Percentiles rank a stretch among this genome's conserved stretches.
Evolutionary conservation across 345 rosid species (phyloP).

Genomic region (Hevea brasiliensis): DNA sequence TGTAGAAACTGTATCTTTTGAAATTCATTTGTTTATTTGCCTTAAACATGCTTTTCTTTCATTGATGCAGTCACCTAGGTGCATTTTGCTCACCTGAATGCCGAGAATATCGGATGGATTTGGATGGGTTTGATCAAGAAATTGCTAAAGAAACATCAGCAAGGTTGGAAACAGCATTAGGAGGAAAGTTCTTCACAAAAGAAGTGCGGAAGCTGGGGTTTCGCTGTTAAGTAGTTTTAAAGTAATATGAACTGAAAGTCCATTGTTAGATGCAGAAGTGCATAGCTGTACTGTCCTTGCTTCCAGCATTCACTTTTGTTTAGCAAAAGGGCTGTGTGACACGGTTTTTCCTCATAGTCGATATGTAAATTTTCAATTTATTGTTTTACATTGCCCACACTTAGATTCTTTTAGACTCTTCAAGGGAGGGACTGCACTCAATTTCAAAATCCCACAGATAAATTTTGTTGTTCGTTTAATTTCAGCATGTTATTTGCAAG

Average conservation of each 20-base stretch:
- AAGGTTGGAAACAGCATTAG: background rate
- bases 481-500: background rate
- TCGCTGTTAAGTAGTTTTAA: background rate
- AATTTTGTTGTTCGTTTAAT: background rate
- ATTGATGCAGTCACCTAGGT: conserved; percentile 26
- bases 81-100: conserved; percentile 37
- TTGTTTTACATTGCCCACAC: background rate
- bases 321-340: background rate
- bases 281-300: conserved; percentile 7
- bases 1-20: background rate
- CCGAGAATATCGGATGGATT: conserved; percentile 23
- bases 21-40: background rate
- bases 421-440: background rate
- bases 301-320: background rate
- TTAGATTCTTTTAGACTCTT: background rate
- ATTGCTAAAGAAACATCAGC: background rate
- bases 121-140: conserved; percentile 29
- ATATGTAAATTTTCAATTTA: conserved; percentile 3
- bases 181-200: background rate
- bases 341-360: background rate
- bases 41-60: background rate
- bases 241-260: background rate
- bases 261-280: conserved; percentile 9
- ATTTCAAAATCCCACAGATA: background rate
- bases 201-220: background rate